Base-by-base conservation (phyloP, 1,284 basidiomycete genomes). In the Gymnopus androsaceus region DNA sequence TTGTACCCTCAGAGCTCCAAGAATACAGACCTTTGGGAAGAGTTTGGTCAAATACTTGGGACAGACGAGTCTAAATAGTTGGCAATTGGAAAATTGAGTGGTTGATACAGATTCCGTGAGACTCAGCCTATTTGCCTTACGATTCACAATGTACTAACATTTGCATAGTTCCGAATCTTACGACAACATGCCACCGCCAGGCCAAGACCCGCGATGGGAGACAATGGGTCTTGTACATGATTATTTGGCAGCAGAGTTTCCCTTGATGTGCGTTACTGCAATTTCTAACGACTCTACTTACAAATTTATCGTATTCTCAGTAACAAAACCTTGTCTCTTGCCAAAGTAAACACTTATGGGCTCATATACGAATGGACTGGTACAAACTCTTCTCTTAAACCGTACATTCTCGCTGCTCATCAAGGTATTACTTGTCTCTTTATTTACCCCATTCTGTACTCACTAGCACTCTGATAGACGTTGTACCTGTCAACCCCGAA, bases 71-170 rank as follows among this genome's bases (percentile, higher is more conserved):
- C 83, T 72, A 72, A 76, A 64, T 55, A 61, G 12, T 70, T 72
- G 51, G 80, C 82, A 0, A 71, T 83, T 9, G 69, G 79, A 40
- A 84, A 79, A 80, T 70, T 87, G 12, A 73, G 73, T 33, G 83
- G 4, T 83, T 85, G 51, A 75, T 80, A 2, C 70, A 68, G 42
- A 64, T 79, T 42, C 73, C 73, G 78, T 79, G 56, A 67, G 74
- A 72, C 95, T 15, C 88, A 90, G 4, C 92, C 95, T 71, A 92
- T 86, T 1, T 70, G 91, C 58, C 71, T 91, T 51, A 91, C 91
- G 75, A 83, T 88, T 77, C 87, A 0, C 40, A 12, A 7, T 17
- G 7, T 23, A n/a, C n/a, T n/a, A n/a, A n/a, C n/a, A n/a, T n/a
- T n/a, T 31, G 25, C 19, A 19, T 17, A 79, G 77, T 17, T 79